phyloP scores from a whole-genome alignment of 2,329 filamentous ascomycete species.

The Penicillium sp. region DNA sequence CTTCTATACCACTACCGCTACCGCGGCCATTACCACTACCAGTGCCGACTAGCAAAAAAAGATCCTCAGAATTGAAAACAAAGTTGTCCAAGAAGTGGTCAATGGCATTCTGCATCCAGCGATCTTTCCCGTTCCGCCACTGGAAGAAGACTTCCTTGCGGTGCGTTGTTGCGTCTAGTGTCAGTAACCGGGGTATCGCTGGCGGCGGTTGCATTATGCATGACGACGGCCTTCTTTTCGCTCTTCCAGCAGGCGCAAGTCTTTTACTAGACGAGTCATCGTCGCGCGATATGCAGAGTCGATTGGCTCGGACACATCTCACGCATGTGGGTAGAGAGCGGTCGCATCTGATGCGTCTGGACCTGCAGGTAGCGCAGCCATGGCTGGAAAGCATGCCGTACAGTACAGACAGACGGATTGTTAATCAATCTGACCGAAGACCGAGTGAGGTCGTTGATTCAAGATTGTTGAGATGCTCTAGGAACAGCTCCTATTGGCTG shows the following conservation, averaged over 20 bases:
- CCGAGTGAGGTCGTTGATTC: too few species aligned
- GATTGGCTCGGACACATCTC: neutral
- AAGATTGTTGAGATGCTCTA: too few species aligned
- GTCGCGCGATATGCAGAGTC: neutral
- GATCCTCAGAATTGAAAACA: neutral
- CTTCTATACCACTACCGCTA: neutral
- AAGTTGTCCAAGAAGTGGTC: conserved; percentile 1
- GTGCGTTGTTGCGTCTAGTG: neutral
- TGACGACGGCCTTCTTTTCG: neutral
- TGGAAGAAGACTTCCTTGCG: neutral
- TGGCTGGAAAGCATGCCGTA: neutral
- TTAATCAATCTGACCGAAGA: neutral
- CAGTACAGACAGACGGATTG: neutral
- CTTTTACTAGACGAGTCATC: neutral
- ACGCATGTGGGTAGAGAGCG: neutral
- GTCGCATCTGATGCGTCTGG: conserved; percentile 5
- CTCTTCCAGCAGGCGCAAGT: neutral
- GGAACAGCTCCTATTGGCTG: neutral
- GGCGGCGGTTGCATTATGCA: neutral
- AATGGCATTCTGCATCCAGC: conserved; percentile 1
- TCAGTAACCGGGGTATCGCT: neutral
- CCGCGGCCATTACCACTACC: neutral
- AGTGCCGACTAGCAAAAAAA: neutral
- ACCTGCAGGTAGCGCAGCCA: conserved; percentile 1
- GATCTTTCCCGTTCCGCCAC: neutral